Conservation (phyloP, 768 basidiomycete species). For the Pulveroboletus sp. region DNA sequence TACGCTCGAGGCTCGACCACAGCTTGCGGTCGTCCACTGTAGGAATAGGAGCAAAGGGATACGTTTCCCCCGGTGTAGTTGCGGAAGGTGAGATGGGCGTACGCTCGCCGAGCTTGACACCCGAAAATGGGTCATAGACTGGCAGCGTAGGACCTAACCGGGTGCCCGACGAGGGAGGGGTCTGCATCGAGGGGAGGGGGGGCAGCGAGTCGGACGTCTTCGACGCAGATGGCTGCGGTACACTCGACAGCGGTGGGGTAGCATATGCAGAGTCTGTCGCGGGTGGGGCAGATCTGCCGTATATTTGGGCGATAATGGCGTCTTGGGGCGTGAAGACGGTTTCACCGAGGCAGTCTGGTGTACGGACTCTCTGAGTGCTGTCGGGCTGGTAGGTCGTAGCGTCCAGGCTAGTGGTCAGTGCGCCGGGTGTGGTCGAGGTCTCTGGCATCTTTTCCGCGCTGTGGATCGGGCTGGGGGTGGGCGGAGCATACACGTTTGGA, state of each 20-base stretch:
- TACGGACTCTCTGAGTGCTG: not conserved
- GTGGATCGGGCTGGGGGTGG: constrained; percentile 16
- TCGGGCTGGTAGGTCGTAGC: constrained; percentile 1
- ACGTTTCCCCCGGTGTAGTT: constrained; percentile 5
- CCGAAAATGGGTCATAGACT: constrained; percentile 35
- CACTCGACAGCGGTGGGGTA: constrained; percentile 1
- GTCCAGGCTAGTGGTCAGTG: constrained; percentile 6
- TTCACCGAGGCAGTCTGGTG: not conserved
- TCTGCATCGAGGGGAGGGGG: constrained; percentile 4
- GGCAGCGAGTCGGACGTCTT: constrained; percentile 15
- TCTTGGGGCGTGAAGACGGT: constrained; percentile 58
- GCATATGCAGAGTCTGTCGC: not conserved
- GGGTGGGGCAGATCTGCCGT: constrained; percentile 11
- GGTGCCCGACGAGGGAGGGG: not conserved
- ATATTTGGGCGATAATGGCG: constrained; percentile 49
- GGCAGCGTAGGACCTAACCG: constrained; percentile 9
- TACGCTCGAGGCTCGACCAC: constrained; percentile 66
- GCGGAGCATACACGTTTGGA: constrained; percentile 19
- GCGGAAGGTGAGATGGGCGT: constrained; percentile 8
- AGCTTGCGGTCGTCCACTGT: constrained; percentile 44
- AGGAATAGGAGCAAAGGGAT: constrained; percentile 5
- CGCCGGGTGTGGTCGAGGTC: constrained; percentile 9
- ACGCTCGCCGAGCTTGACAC: constrained; percentile 23
- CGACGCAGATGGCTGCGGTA: constrained; percentile 13
- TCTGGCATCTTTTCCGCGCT: constrained; percentile 9